Evolutionary conservation across 768 basidiomycete species (phyloP), one percentile per base, ranked within the genome.

Genomic region (Leucocoprinus leucothites): DNA sequence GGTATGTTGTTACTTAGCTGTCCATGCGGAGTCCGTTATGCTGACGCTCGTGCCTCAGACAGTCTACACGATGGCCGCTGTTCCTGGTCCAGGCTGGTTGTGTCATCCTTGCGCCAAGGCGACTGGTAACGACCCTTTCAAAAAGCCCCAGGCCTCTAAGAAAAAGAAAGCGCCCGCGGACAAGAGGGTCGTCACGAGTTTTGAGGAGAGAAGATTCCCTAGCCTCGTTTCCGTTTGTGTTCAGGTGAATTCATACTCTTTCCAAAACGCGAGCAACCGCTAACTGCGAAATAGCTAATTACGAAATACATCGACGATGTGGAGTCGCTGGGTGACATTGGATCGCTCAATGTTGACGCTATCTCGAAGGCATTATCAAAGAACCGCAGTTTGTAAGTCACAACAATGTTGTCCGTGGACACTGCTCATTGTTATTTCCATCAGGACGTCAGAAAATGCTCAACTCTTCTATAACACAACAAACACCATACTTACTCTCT

Each of bases 251-350:
- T 36, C 3, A 48, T 38, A 9, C 21, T 43, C 26, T 7, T 9
- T 11, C 22, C 38, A 48, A 14, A 43, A 36, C 1, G 1, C 36
- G 16, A 34, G 42, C 36, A 9, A 18, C 22, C 47, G 22, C 44
- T 34, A 3, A 52, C 19, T 19, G 24, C 38, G 7, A 9, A 57
- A 6, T 51, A 94, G 90, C 73, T 97, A 21, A 85, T 98, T 54
- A 87, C 89, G 16, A 81, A 82, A 55, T 84, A 92, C 65, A 96
- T 98, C 54, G 81, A 94, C 54, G 91, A 96, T 61, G 86, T 98
- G 5, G 91, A 93, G 59, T 86, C 87, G 0, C 71, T 95, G 14
- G 96, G 96, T 0, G 88, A 96, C 63, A 89, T 98, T 48, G 94
- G 94, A 0, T 62, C 81, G 1, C 68, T 91, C 68, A 98, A 95